Percentiles rank a stretch among this genome's conserved stretches.
Conservation (phyloP, 805 yeast genomes). For the Schwanniomyces vanrijiae region DNA sequence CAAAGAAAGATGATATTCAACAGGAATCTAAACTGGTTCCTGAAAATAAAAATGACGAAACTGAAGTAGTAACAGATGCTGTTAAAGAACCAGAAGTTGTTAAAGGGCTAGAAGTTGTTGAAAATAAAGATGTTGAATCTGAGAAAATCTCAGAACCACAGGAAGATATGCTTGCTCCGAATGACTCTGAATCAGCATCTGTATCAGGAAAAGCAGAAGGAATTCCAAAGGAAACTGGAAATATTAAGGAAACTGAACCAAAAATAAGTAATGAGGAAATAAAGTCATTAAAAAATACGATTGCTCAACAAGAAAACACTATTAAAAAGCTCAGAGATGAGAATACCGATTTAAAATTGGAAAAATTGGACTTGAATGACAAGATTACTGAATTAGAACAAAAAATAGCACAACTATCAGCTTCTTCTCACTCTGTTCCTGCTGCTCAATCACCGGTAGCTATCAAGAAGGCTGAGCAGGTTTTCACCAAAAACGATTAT, state of each 20-base stretch:
- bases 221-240: constrained; percentile 2
- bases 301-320: constrained; percentile 32
- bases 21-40: constrained; percentile 2
- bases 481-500: constrained; percentile 28
- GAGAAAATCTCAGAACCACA: neutral
- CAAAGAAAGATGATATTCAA: constrained; percentile 1
- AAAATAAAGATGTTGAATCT: neutral
- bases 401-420: constrained; percentile 13
- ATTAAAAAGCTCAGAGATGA: constrained; percentile 40
- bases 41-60: constrained; percentile 2
- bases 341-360: constrained; percentile 41
- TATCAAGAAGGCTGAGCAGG: constrained; percentile 27
- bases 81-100: constrained; percentile 2
- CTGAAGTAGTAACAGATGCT: constrained; percentile 1
- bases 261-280: constrained; percentile 7
- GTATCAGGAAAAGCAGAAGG: neutral
- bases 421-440: constrained; percentile 5
- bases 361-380: constrained; percentile 38
- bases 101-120: constrained; percentile 1
- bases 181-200: neutral
- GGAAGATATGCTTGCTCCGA: neutral
- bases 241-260: neutral
- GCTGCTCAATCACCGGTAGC: constrained; percentile 6
- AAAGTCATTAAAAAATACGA: constrained; percentile 19
- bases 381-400: constrained; percentile 28